A percentile compares a stretch with the other conserved stretches of the same genome.
Evolutionary conservation across 305 asterid species (phyloP).

Genomic region (Galium porrigens): DNA sequence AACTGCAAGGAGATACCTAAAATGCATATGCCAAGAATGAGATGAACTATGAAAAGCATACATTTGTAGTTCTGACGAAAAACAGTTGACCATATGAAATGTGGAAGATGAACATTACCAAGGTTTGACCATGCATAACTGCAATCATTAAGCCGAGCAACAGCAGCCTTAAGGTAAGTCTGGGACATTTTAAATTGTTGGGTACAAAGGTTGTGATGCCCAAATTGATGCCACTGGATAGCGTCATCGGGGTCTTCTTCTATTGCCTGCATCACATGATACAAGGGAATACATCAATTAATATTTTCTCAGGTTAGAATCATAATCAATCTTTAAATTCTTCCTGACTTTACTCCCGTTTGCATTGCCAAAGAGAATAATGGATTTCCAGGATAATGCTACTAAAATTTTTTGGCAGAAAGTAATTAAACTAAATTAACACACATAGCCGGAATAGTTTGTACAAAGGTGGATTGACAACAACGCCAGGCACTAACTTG

Average conservation of each 20-base stretch:
- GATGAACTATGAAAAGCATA: background rate
- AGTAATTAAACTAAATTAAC: background rate
- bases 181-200: conserved; percentile 69
- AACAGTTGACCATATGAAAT: background rate
- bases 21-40: background rate
- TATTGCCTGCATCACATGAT: conserved; percentile 41
- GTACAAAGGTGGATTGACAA: background rate
- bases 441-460: background rate
- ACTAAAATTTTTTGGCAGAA: conserved; percentile 2
- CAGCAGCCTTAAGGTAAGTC: conserved; percentile 69
- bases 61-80: background rate
- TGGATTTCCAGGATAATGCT: background rate
- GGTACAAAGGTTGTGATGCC: conserved; percentile 71
- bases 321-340: background rate
- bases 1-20: conserved; percentile 87
- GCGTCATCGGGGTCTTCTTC: conserved; percentile 89
- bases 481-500: background rate
- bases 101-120: conserved; percentile 32
- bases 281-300: background rate
- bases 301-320: background rate
- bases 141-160: conserved; percentile 49
- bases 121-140: conserved; percentile 88
- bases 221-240: conserved; percentile 88
- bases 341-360: background rate
- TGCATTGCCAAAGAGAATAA: background rate